Conservation (phyloP, 2,329 filamentous ascomycete genomes). For the Xylaria sp. region DNA sequence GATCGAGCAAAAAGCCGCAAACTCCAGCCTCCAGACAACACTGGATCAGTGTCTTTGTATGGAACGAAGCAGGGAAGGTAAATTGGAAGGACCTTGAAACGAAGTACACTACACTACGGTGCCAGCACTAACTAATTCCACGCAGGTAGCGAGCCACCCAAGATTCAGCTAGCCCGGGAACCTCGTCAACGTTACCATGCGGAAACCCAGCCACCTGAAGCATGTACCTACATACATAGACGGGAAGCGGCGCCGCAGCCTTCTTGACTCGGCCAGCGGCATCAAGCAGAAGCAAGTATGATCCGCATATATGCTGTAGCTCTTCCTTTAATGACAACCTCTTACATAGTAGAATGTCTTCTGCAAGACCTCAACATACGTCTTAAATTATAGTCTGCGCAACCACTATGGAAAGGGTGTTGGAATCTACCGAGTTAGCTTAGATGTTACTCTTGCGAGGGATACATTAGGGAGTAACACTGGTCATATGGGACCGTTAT, state of each 20-base stretch:
- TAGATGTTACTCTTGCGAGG: not conserved
- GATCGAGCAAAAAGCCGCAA: slow-evolving; percentile 47
- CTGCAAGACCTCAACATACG: slow-evolving; percentile 40
- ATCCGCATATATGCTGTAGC: slow-evolving; percentile 52
- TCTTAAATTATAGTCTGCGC: not conserved
- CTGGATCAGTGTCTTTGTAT: slow-evolving; percentile 30
- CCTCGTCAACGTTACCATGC: slow-evolving; percentile 37
- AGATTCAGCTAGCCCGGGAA: slow-evolving; percentile 37
- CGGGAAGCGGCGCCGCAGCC: slow-evolving; percentile 41
- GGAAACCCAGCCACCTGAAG: slow-evolving; percentile 41
- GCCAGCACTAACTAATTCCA: slow-evolving; percentile 14
- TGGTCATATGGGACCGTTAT: slow-evolving; percentile 30
- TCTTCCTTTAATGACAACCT: slow-evolving; percentile 41
- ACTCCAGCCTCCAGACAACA: slow-evolving; percentile 33
- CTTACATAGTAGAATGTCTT: slow-evolving; percentile 38
- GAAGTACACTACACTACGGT: slow-evolving; percentile 13
- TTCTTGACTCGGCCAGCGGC: slow-evolving; percentile 40
- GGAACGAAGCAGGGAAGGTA: slow-evolving; percentile 21
- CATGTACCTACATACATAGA: slow-evolving; percentile 31
- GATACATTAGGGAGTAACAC: slow-evolving; percentile 9
- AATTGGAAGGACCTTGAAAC: slow-evolving; percentile 10
- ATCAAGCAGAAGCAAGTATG: slow-evolving; percentile 54
- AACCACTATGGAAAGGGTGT: not conserved
- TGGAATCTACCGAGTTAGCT: not conserved
- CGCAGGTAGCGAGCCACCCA: slow-evolving; percentile 14